Base-by-base conservation (phyloP, 768 basidiomycete genomes). In the Suillus alpinus region DNA sequence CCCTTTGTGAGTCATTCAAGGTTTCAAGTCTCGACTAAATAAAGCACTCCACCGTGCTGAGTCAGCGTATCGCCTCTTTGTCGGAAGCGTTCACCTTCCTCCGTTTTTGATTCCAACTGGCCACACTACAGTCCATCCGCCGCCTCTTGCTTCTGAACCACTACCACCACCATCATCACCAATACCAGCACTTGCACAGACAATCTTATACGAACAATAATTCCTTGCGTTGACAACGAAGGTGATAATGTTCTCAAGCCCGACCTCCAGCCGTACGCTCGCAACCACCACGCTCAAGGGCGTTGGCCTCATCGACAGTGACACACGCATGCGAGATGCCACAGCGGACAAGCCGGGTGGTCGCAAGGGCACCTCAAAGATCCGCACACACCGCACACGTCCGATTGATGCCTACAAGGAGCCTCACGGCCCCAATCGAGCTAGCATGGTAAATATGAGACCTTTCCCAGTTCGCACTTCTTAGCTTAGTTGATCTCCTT, bases 281-380 rank as follows among this genome's bases (percentile, higher is more conserved):
- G 88, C 85, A 23, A 65, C 81, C 60, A 87, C 75, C 60, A 86
- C 88, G 34, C 77, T 92, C 29, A 85, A 86, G 61, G 84, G 75
- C 40, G 89, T 88, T 3, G 91, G 90, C 44, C 85, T 92, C 69
- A 87, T 91, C 63, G 89, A 91, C 80, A 78, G 83, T 59, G 91
- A 92, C 72, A 78, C 86, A 60, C 82, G 78, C 65, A 92, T 92
- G 91, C 83, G 85, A 63, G 90, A 92, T 68, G 76, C 78, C 47
- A 78, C 82, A 9, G 84, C 86, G 18, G 71, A 75, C 75, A 88
- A 79, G 66, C 88, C 87, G 6, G 88, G 88, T 55, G 89, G 89
- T 26, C 83, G 89, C 68, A 92, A 92, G 72, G 83, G 84, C 49
- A 66, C 79, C n/a, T 76, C 79, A 16, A 90, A 88, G 76, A 74